These are phyloP conservation scores for Chlamydomonas sphaeroides DNA, from an alignment of 139 green algal genomes.

Conservation along the genomic window DNA sequence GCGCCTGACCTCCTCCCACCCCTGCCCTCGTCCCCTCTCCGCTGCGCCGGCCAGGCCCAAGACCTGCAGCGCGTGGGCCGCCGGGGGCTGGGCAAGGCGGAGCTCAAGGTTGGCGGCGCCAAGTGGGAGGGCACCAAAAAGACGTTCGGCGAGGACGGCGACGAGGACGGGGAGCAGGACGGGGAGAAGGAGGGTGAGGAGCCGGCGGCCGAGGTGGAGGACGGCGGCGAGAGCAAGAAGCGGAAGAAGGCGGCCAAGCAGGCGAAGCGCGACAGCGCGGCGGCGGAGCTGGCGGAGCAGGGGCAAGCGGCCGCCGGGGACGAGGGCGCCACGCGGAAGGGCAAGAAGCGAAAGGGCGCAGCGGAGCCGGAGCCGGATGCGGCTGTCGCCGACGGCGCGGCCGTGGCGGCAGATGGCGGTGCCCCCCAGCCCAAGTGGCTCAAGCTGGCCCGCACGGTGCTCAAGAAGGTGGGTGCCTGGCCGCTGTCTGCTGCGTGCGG, in stretches of 20 bases:
- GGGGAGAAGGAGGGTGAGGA: background rate
- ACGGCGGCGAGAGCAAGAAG: background rate
- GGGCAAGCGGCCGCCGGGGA: background rate
- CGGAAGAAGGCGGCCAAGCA: conserved; percentile 18
- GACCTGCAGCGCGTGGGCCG: conserved; percentile 55
- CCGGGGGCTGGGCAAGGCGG: conserved; percentile 55
- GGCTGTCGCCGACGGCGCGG: background rate
- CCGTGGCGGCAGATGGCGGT: no score
- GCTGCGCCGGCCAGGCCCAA: conserved; percentile 37
- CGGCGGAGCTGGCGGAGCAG: background rate
- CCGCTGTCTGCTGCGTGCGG: no score
- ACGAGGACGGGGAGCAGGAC: conserved; percentile 29
- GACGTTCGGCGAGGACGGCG: conserved; percentile 71
- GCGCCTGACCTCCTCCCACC: background rate
- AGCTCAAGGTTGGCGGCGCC: conserved; percentile 67
- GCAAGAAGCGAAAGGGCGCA: conserved; percentile 13
- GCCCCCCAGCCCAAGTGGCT: conserved; percentile 19
- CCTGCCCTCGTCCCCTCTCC: no score
- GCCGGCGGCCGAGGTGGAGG: conserved; percentile 2
- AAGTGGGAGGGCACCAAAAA: conserved; percentile 81
- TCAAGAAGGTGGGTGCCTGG: conserved; percentile 36
- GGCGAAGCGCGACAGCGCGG: background rate
- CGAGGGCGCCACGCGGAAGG: conserved; percentile 15
- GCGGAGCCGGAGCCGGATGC: background rate
- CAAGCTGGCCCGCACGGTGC: conserved; percentile 4